phyloP scores from a whole-genome alignment of 495 filamentous ascomycete species.

The Penicillium malachiteum region DNA sequence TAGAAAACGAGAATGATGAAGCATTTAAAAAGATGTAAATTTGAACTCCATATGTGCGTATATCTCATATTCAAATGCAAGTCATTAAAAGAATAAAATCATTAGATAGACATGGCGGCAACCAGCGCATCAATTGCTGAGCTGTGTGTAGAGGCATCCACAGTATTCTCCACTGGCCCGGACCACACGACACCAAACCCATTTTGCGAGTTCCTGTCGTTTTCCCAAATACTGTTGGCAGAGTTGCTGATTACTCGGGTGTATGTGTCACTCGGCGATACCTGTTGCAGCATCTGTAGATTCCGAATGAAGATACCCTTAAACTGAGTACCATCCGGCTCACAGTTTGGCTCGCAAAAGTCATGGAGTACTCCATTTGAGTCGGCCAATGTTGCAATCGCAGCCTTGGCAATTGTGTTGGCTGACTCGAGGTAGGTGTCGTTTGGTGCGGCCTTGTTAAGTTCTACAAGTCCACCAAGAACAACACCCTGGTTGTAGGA shows the following conservation, averaged over 20 bases:
- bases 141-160: constrained; percentile 60
- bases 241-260: constrained; percentile 57
- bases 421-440: constrained; percentile 54
- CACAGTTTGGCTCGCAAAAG: constrained; percentile 62
- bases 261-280: constrained; percentile 50
- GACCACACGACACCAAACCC: constrained; percentile 58
- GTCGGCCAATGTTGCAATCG: constrained; percentile 55
- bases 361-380: constrained; percentile 60
- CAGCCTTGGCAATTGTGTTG: constrained; percentile 62
- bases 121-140: constrained; percentile 69
- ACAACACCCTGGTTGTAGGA: constrained; percentile 83
- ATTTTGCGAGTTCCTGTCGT: constrained; percentile 50
- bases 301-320: constrained; percentile 80
- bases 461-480: constrained; percentile 69
- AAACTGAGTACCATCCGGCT: constrained; percentile 65
- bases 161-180: constrained; percentile 47
- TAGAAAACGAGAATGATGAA: too few species aligned
- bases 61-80: too few species aligned
- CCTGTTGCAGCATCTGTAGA: constrained; percentile 55
- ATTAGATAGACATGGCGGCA: constrained; percentile 52
- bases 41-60: too few species aligned
- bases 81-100: too few species aligned
- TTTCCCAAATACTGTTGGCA: constrained; percentile 66
- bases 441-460: constrained; percentile 56
- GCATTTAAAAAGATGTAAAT: too few species aligned